Conservation (phyloP, 148 eudicot species). For the Rhododendron vialii region DNA sequence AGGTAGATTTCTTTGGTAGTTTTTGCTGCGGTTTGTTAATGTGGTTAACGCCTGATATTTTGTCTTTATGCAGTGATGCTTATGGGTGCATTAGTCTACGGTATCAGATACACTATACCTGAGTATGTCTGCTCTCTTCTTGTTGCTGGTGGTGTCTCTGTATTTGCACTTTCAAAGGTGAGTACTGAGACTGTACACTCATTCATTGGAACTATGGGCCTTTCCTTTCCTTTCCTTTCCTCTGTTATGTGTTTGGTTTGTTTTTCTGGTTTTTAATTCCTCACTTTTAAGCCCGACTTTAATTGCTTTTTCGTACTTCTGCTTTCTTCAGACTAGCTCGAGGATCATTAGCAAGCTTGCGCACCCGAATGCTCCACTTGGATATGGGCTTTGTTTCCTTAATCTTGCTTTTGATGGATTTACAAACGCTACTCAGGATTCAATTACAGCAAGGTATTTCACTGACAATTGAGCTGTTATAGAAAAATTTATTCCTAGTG, state of each 20-base stretch:
- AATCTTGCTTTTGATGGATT: constrained; percentile 98
- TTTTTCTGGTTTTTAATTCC: background rate
- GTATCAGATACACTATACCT: constrained; percentile 67
- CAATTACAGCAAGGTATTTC: constrained; percentile 69
- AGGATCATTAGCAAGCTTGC: constrained; percentile 93
- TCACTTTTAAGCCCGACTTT: constrained; percentile 2
- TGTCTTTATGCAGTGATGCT: constrained; percentile 64
- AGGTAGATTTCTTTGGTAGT: background rate
- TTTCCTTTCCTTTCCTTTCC: background rate
- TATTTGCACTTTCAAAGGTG: constrained; percentile 88
- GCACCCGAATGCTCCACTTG: constrained; percentile 90
- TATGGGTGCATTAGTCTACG: constrained; percentile 79
- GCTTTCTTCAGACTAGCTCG: constrained; percentile 68
- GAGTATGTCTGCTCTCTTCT: constrained; percentile 79
- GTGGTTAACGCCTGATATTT: background rate
- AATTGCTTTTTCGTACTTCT: background rate
- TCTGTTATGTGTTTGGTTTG: background rate
- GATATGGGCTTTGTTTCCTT: constrained; percentile 89
- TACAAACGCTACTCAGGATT: constrained; percentile 99
- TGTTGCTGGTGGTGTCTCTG: constrained; percentile 93
- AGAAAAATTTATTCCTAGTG: background rate
- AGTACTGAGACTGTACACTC: background rate
- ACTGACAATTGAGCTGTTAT: background rate
- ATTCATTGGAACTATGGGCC: background rate
- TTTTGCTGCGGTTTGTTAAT: background rate